Evolutionary conservation across 2,329 filamentous ascomycete species (phyloP).

Genomic region (Fusarium acutatum): DNA sequence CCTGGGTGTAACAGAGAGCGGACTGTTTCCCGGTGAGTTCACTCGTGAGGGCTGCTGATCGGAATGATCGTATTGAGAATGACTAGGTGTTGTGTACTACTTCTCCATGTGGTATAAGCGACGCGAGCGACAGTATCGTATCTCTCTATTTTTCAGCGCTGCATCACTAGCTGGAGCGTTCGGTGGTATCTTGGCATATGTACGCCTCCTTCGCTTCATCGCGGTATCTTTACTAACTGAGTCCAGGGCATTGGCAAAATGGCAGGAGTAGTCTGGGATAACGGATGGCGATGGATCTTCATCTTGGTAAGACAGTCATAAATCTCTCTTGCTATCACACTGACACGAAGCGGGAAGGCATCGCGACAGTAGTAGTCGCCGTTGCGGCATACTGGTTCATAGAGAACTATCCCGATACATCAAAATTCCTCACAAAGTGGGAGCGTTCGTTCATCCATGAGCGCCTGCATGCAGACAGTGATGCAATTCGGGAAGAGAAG

Average conservation of each 20-base stretch:
- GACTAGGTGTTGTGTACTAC: constrained; percentile 53
- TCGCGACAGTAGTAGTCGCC: constrained; percentile 62
- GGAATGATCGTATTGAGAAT: neutral
- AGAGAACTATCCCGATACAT: constrained; percentile 70
- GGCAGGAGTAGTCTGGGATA: constrained; percentile 59
- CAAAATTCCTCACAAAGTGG: constrained; percentile 62
- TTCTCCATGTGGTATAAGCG: constrained; percentile 66
- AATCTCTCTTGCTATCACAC: too few species aligned
- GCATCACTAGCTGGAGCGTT: constrained; percentile 65
- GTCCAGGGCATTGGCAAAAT: constrained; percentile 62
- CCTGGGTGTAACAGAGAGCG: constrained; percentile 63
- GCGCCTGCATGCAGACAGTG: constrained; percentile 72
- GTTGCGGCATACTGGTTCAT: constrained; percentile 66
- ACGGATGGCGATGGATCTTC: constrained; percentile 68
- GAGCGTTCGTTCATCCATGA: constrained; percentile 67
- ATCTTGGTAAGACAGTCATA: constrained; percentile 54
- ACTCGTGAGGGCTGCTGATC: rapidly evolving
- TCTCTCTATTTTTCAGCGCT: constrained; percentile 65
- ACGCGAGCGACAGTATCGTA: constrained; percentile 62
- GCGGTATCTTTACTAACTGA: neutral
- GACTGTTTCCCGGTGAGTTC: constrained; percentile 56
- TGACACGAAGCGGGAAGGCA: constrained; percentile 55
- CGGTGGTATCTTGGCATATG: constrained; percentile 64
- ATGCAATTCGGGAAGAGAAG: constrained; percentile 72
- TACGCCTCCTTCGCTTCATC: constrained; percentile 29